Evolutionary conservation across 139 green algal genomes (phyloP), one percentile per base, ranked within the genome.

Genomic region (Zygnema circumcarinatum): DNA sequence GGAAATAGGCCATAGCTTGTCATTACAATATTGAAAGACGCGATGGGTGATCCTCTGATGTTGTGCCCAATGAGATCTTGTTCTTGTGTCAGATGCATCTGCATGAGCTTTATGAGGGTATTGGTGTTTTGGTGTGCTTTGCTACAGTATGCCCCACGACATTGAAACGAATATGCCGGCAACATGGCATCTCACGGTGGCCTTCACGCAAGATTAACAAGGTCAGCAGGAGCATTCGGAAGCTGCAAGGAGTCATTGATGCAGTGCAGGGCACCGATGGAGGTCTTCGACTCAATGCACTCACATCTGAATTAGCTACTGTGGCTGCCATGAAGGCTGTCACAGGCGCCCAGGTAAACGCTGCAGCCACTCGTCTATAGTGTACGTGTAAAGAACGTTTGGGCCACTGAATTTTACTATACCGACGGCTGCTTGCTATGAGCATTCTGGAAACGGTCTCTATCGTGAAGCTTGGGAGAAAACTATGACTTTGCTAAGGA

Each of bases 141-240:
- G 7, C 47, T 31, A 38, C 80, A 86, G 87, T 94, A 40, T 93
- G 92, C 36, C 76, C 81, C 16, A 94, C 92, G 1, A 94, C 91
- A 1, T 76, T 94, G 39, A 94, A 94, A 69, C 67, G 91, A 1
- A 93, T 94, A 21, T 94, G 92, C 83, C 79, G 92, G 33, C 89
- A 93, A 74, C 79, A 94, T 38, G 91, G 91, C 0, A 94, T 94
- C 47, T 29, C 40, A 20, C 42, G 92, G 2, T 94, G 92, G 92
- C 92, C 92, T 2, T 90, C 88, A 22, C 89, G 92, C 21, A 92
- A 88, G 74, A 80, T 94, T n/a, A 91, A 91, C 68, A 91, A 91
- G 41, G 62, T 91, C 1, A 74, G 32, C 0, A 41, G 82, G 38
- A 80, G 39, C 69, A 88, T 91, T 36, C 41, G 79, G 67, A 89